Conservation (phyloP, 2,329 filamentous ascomycete species). For the Colletotrichum theobromicola region DNA sequence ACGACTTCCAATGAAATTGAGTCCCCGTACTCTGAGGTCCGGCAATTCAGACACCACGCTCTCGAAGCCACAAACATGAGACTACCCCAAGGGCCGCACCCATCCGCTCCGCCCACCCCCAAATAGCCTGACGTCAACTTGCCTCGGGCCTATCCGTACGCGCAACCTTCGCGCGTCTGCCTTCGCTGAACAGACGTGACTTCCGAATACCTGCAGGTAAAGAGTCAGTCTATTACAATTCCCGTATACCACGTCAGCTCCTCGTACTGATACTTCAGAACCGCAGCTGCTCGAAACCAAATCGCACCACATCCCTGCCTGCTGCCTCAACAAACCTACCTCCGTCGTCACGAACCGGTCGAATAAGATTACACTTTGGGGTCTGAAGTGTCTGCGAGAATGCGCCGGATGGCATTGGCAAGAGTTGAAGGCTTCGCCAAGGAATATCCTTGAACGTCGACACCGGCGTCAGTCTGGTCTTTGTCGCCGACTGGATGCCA, state of each 20-base stretch:
- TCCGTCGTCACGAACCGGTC: neutral
- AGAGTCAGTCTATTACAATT: neutral
- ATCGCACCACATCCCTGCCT: neutral
- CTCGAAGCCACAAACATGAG: neutral
- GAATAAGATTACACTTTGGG: neutral
- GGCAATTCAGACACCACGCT: neutral
- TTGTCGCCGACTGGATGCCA: fast-evolving
- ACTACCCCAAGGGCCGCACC: neutral
- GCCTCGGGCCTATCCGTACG: neutral
- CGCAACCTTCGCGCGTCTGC: neutral
- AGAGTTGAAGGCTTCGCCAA: neutral
- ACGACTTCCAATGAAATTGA: neutral
- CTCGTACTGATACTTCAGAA: neutral
- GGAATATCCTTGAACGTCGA: neutral
- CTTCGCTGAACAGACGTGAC: neutral
- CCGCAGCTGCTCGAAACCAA: neutral
- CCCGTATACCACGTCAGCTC: neutral
- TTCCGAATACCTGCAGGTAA: neutral
- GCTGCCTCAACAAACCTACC: neutral
- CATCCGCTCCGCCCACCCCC: neutral
- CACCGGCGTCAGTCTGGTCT: neutral
- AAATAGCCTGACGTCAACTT: neutral
- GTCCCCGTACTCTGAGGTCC: fast-evolving
- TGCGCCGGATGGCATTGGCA: neutral
- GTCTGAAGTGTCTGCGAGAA: neutral